Evolutionary conservation across 495 filamentous ascomycete genomes (phyloP), one percentile per base, ranked within the genome.

Genomic region (Lasiosphaeria ovina): DNA sequence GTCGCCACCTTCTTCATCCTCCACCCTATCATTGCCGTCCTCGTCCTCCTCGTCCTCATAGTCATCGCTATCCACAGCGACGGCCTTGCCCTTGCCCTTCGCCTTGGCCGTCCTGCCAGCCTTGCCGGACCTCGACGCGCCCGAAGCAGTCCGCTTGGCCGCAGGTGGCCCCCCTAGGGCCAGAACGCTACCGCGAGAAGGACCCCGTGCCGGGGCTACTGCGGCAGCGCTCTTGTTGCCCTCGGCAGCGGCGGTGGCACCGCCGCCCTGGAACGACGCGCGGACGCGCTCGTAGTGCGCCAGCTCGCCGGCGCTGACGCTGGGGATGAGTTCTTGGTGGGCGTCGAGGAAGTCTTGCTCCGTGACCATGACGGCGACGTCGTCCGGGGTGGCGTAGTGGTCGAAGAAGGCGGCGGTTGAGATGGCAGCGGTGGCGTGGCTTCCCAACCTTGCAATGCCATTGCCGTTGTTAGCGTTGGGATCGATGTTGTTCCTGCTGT

Each of bases 401-500:
- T 98, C 94, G 65, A 98, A 98, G 77, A 93, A 98, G 73, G 91
- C 91, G 14, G 93, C 93, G 4, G 92, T 93, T 12, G 86, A 87
- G 55, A 97, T 75, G n/a, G 64, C 69, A 8, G 49, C 9, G 24
- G 24, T 24, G 24, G 24, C 24, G 24, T 24, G 9, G 40, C 10
- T n/a, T n/a, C n/a, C 9, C 40, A 1, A n/a, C 40, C 2, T n/a
- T 45, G 40, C 24, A 24, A 24, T 63, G 31, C 35, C 51, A 6
- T 31, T 54, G 14, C 60, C 35, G 12, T 53, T 48, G 31, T 61
- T 58, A 2, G 24, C 24, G 24, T 24, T 24, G 24, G 24, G 24
- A 24, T 24, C 24, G 24, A 24, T 24, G 24, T 2, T 24, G 24
- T 24, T 24, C 24, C 24, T 24, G 5, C 48, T 5, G 1, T 55